Evolutionary conservation across 2,329 filamentous ascomycete species (phyloP).

Genomic region (Phymatotrichopsis omnivora): DNA sequence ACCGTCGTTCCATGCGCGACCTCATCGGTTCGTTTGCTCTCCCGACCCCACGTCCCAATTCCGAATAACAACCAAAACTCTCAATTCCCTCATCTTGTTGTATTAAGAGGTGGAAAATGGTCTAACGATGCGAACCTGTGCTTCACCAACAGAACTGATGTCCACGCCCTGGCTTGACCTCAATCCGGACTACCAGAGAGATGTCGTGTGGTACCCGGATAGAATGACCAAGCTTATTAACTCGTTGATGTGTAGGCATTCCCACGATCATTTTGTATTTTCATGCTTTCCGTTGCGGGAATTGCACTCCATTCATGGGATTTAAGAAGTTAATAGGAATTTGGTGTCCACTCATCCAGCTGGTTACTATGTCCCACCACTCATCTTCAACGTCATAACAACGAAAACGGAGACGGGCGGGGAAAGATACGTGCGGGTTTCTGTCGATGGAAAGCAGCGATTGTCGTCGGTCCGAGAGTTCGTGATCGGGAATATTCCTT

Average conservation of each 20-base stretch:
- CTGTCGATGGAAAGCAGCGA: constrained; percentile 43
- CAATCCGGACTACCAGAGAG: constrained; percentile 41
- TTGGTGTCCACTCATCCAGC: constrained; percentile 31
- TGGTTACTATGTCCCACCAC: constrained; percentile 38
- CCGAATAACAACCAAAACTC: too few relatives aligned
- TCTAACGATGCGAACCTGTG: too few relatives aligned
- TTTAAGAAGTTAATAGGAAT: constrained; percentile 12
- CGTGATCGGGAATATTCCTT: constrained; percentile 39
- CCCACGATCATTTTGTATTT: constrained; percentile 32
- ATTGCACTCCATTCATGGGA: not conserved
- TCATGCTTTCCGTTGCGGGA: constrained; percentile 22
- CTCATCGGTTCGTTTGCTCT: too few relatives aligned
- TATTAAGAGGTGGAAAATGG: too few relatives aligned
- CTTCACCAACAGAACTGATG: constrained; percentile 31
- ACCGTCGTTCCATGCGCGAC: too few relatives aligned
- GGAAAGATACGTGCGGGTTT: constrained; percentile 33
- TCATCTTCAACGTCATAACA: constrained; percentile 39
- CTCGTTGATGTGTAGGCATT: constrained; percentile 29
- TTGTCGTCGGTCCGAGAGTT: constrained; percentile 40
- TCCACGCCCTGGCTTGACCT: constrained; percentile 36
- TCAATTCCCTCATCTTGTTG: too few relatives aligned
- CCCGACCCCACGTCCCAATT: too few relatives aligned
- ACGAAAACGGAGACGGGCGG: constrained; percentile 17
- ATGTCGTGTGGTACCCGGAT: constrained; percentile 39
- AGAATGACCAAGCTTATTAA: constrained; percentile 31